Conservation (phyloP, 1,284 basidiomycete genomes). For the Vanrija pseudolonga region DNA sequence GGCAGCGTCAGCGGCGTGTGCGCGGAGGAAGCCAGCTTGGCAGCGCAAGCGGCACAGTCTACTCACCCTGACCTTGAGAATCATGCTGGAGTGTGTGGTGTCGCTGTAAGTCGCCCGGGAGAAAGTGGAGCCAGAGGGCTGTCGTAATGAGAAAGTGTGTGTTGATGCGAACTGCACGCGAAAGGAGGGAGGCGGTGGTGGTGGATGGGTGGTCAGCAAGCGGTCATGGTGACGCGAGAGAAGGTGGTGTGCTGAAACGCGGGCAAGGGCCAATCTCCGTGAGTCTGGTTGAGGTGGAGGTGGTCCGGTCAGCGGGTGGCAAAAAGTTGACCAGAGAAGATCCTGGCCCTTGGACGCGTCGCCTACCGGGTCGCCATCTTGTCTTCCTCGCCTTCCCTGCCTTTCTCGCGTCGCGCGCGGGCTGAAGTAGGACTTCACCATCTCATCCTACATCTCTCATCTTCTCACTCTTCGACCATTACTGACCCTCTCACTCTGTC, state of each 20-base stretch:
- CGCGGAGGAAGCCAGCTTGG: background rate
- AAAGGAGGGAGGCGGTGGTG: too few species aligned
- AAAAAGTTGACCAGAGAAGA: background rate
- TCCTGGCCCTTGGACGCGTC: background rate
- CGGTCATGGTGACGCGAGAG: background rate
- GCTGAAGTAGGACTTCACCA: background rate
- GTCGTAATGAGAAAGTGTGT: background rate
- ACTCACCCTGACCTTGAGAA: conserved; percentile 49
- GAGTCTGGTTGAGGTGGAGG: background rate
- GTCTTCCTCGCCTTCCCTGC: background rate
- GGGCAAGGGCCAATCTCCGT: background rate
- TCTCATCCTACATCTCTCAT: too few species aligned
- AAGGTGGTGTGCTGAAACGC: too few species aligned
- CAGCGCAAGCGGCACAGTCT: background rate
- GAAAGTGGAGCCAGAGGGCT: background rate
- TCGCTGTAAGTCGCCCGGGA: too few species aligned
- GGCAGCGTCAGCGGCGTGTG: conserved; percentile 11
- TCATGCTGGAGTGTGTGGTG: conserved; percentile 26
- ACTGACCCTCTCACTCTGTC: too few species aligned
- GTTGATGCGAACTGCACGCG: background rate
- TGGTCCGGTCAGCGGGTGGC: background rate
- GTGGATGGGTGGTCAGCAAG: background rate
- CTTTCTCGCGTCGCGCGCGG: background rate
- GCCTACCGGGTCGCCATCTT: background rate
- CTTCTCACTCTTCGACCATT: too few species aligned